Base-by-base conservation (phyloP, 2,329 filamentous ascomycete genomes). In the Talaromyces rugulosus region DNA sequence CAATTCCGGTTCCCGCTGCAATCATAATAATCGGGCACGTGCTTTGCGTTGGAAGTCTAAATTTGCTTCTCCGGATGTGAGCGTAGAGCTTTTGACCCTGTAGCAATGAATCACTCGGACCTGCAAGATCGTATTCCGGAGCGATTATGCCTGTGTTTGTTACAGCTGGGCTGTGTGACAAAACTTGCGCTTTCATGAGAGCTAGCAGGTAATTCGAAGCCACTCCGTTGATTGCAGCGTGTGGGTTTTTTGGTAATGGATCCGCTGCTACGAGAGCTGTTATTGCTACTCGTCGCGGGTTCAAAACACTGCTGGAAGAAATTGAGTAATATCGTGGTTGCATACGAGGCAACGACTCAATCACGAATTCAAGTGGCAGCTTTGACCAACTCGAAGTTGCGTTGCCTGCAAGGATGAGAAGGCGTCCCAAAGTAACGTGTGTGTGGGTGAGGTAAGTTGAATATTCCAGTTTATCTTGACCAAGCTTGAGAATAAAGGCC, bases 381-480 rank as follows among this genome's bases (percentile, higher is more conserved):
- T 44, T 51, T 6, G 51, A 50, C 68, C 68, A 70, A 56, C 44
- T 53, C 56, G n/a, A 60, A 47, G 6, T 40, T n/a, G 36, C 3
- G 8, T n/a, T 40, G 16, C 16, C n/a, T 40, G 36, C 36, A 7
- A n/a, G 14, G 8, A 6, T 40, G 16, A 40, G 36, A 40, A 40
- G 36, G 8, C 36, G 36, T 40, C 36, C 68, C 64, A 8, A 65
- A 69, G 34, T 87, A 51, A 30, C 27, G 72, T 89, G 88, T 68
- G 89, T 87, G 66, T 85, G 83, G 65, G 84, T 85, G 63, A 95
- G 87, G 77, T 92, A 89, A 55, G 89, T 82, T 58, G 90, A 86
- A 82, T 96, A 96, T 70, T 91, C 89, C 61, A 92, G 90, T 23
- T 93, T 96, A 79, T 96, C 90, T 67, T 83, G 86, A 67, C 92